Conservation (phyloP, 306 rosid genomes). For the Pterocarpus macrocarpus region DNA sequence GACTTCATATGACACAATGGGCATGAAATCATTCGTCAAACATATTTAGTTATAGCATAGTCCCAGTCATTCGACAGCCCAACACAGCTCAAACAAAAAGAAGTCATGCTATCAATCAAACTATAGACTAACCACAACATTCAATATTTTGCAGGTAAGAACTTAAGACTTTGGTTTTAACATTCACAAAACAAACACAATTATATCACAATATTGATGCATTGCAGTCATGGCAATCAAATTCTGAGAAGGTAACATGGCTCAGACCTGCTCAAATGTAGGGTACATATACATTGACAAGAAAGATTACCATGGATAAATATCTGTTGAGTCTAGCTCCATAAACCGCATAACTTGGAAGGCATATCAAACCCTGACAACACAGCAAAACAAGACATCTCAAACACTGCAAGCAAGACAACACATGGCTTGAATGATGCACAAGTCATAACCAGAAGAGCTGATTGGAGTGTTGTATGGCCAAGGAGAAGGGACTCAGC, state of each 20-base stretch:
- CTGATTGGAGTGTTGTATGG: neutral
- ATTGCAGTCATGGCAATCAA: neutral
- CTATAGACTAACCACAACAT: neutral
- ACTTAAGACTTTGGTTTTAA: neutral
- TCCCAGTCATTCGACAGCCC: neutral
- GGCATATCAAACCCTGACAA: constrained; percentile 35
- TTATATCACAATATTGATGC: constrained; percentile 19
- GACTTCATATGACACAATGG: constrained; percentile 6
- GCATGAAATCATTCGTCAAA: constrained; percentile 12
- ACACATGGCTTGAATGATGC: neutral
- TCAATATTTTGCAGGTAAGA: neutral
- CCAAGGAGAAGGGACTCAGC: neutral
- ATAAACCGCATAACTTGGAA: neutral
- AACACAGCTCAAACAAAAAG: neutral
- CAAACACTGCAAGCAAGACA: neutral
- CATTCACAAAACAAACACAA: constrained; percentile 12
- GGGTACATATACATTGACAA: constrained; percentile 6
- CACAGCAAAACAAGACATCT: constrained; percentile 30
- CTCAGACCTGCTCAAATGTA: constrained; percentile 23
- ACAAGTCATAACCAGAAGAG: neutral
- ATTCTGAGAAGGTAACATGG: neutral
- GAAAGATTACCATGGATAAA: constrained; percentile 31
- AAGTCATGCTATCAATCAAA: neutral
- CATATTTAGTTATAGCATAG: constrained; percentile 14
- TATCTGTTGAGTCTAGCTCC: constrained; percentile 41